These are phyloP conservation scores for Aureobasidium lini DNA, from an alignment of 2,329 filamentous ascomycete species.

Conservation along the genomic window DNA sequence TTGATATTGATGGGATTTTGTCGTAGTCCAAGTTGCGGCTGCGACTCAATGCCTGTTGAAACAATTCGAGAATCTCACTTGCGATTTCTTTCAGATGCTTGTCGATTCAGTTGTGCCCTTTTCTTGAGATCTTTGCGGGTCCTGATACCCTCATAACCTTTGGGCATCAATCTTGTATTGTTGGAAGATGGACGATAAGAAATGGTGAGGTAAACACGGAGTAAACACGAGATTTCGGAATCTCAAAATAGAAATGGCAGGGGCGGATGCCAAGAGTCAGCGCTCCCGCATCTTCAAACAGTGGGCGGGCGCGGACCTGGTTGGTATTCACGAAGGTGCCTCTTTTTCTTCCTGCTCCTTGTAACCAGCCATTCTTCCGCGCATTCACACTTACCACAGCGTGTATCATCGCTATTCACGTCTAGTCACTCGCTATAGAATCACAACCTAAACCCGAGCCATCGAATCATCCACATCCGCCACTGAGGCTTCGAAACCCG, in stretches of 20 bases:
- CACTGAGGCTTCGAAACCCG: background rate
- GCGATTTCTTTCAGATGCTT: background rate
- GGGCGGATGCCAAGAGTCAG: slow-evolving; percentile 4
- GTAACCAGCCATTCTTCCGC: background rate
- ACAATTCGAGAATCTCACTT: background rate
- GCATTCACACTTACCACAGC: background rate
- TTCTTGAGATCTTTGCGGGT: background rate
- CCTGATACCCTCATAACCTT: background rate
- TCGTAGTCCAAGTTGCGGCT: no score
- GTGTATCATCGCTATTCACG: background rate
- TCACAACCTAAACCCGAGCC: background rate
- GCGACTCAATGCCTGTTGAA: background rate
- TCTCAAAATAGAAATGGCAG: slow-evolving; percentile 7
- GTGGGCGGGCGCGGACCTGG: background rate
- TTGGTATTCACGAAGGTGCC: background rate
- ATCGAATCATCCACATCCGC: background rate
- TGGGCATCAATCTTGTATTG: background rate
- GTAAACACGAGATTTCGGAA: background rate
- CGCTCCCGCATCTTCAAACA: slow-evolving; percentile 7
- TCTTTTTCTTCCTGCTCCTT: background rate
- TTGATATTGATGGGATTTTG: no score
- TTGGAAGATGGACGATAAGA: no score
- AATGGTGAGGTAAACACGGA: background rate
- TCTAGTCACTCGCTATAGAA: background rate
- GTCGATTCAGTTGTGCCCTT: background rate